phyloP scores from a whole-genome alignment of 148 eudicot genomes.

The Camellia sinensis region DNA sequence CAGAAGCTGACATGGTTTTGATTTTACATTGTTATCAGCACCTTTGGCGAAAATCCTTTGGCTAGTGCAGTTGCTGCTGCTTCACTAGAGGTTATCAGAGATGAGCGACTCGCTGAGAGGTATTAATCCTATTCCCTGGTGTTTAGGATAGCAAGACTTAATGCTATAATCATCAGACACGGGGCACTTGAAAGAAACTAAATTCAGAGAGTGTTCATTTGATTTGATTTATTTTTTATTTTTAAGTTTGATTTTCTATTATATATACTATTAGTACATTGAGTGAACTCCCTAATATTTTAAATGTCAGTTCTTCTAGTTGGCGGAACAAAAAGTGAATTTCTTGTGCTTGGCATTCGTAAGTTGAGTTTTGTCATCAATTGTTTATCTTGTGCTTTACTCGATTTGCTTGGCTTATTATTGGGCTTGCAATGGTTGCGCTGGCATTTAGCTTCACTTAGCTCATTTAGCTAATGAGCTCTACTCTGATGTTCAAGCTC shows the following conservation, averaged over 20 bases:
- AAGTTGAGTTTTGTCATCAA: no score
- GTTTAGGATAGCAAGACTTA: not conserved
- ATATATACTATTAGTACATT: not conserved
- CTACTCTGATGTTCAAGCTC: no score
- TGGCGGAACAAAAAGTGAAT: not conserved
- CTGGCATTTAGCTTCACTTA: not conserved
- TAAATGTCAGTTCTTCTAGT: not conserved
- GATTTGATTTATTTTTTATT: not conserved
- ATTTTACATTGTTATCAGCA: slow-evolving; percentile 44
- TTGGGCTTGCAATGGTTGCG: no score
- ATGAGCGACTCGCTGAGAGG: slow-evolving; percentile 89
- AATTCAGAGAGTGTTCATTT: not conserved
- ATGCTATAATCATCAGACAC: no score
- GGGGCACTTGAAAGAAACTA: not conserved
- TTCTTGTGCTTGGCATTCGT: not conserved
- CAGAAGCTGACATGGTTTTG: slow-evolving; percentile 16
- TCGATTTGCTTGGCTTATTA: no score
- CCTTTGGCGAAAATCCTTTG: slow-evolving; percentile 98
- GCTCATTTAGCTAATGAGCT: no score
- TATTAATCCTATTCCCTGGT: slow-evolving; percentile 27
- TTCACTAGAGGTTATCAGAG: slow-evolving; percentile 76
- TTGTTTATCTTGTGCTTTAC: no score
- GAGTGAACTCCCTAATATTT: not conserved
- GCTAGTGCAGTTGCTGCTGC: slow-evolving; percentile 94
- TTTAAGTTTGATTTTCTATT: not conserved